Conservation (phyloP, 1,139 yeast genomes). For the Casaregolazyma suthepensis region DNA sequence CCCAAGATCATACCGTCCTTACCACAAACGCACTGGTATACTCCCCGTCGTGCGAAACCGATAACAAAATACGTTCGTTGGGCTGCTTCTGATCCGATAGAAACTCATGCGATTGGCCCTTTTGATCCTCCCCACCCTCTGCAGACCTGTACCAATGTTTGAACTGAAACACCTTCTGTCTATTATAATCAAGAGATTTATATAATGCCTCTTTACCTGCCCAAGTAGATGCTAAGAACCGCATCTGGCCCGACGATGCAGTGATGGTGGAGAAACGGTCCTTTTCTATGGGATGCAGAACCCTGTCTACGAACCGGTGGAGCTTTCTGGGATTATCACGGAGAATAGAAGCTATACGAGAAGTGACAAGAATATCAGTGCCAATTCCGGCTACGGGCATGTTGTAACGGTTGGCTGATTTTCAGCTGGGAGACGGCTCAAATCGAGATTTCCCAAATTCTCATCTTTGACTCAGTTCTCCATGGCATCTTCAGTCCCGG, state of each 20-base stretch:
- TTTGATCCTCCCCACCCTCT: conserved; percentile 18
- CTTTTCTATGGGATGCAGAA: conserved; percentile 39
- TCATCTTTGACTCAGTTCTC: background rate
- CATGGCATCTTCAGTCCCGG: conserved; percentile 88
- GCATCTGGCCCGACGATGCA: conserved; percentile 7
- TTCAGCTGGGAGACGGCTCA: background rate
- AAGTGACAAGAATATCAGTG: conserved; percentile 49
- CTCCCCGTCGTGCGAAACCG: conserved; percentile 65
- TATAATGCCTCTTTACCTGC: conserved; percentile 71
- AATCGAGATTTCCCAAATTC: background rate
- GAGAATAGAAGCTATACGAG: conserved; percentile 45
- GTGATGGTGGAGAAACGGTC: background rate
- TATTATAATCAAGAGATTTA: conserved; percentile 47
- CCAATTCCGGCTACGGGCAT: conserved; percentile 47
- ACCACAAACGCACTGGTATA: conserved; percentile 33
- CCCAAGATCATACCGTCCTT: conserved; percentile 10
- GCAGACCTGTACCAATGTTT: conserved; percentile 51
- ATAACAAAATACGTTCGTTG: conserved; percentile 47
- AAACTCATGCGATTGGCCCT: conserved; percentile 24
- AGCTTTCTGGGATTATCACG: conserved; percentile 24
- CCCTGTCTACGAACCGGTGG: conserved; percentile 41
- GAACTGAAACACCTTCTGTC: conserved; percentile 51
- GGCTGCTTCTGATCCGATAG: conserved; percentile 8
- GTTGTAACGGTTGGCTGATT: background rate
- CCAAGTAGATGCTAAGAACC: conserved; percentile 57